These are phyloP conservation scores for Pezicula carpinea DNA, from an alignment of 2,329 filamentous ascomycete genomes.

Conservation along the genomic window DNA sequence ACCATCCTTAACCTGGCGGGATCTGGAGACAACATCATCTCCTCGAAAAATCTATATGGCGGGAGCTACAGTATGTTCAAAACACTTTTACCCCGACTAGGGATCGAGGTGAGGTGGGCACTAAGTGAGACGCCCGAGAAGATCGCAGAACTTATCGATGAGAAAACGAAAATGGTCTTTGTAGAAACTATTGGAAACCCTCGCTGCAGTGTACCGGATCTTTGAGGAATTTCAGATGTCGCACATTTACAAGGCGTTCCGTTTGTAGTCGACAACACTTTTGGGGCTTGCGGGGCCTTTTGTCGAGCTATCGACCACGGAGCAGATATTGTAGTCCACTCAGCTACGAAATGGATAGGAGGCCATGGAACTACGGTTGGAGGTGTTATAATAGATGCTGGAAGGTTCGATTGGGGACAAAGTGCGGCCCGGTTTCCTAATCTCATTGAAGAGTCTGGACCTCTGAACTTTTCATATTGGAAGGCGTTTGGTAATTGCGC, in stretches of 20 bases:
- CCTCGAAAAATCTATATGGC: constrained; percentile 86
- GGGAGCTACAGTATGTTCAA: constrained; percentile 98
- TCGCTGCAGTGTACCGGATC: constrained; percentile 89
- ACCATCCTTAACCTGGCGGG: constrained; percentile 78
- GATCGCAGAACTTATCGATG: constrained; percentile 78
- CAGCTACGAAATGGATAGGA: constrained; percentile 95
- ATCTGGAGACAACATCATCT: constrained; percentile 87
- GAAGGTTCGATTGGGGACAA: constrained; percentile 90
- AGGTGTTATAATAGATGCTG: constrained; percentile 80
- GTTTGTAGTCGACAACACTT: constrained; percentile 78
- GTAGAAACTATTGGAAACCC: constrained; percentile 93
- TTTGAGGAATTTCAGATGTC: constrained; percentile 78
- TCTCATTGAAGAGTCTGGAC: neutral
- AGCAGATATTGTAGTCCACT: constrained; percentile 91
- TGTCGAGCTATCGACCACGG: constrained; percentile 83
- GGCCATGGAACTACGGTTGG: constrained; percentile 91
- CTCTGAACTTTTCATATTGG: neutral
- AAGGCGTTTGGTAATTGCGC: neutral
- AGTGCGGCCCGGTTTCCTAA: neutral
- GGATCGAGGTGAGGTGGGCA: constrained; percentile 84
- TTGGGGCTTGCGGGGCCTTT: constrained; percentile 89
- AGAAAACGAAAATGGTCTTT: constrained; percentile 88
- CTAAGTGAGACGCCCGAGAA: constrained; percentile 74
- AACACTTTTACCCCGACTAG: constrained; percentile 79
- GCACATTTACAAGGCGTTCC: constrained; percentile 64